Evolutionary conservation across 2,329 filamentous ascomycete genomes (phyloP), one percentile per base, ranked within the genome.

Genomic region (Penicillium sp.): DNA sequence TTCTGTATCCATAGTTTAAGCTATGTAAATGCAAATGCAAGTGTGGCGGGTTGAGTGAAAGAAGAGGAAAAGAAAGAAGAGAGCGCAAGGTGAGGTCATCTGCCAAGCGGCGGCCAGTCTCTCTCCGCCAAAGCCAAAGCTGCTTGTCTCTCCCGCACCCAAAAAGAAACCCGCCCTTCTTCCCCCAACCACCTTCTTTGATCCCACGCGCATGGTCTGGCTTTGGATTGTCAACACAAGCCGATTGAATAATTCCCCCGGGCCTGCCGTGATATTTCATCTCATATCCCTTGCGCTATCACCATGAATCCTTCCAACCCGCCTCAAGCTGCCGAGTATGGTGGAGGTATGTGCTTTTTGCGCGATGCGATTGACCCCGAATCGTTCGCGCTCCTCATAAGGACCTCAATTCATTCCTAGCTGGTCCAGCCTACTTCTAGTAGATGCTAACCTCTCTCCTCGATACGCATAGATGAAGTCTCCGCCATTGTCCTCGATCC

Each of bases 401-500:
- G 33, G 42, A 8, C 49, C 37, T 22, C 47, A 40, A 35, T 37
- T 28, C 55, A 17, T n/a, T 7, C 33, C n/a, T 19, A 8, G 6
- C 8, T 7, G 37, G 26, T 5, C 22, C 12, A 9, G 4, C 5
- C 1, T 9, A 26, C 12, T 17, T 9, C 33, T 5, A 49, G 19
- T 24, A 19, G 50, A 24, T 42, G 24, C 28, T 68, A 58, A 65
- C 44, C 5, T 56, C 30, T 24, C 24, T 56, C 30, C 15, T 28
- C 5, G 12, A 28, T 49, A 51, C 64, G 50, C 61, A 50, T 72
- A 97, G 95, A 99, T 83, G 95, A 99, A 83, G 93, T 99, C 68
- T 96, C 93, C 38, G 96, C 96, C 56, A 91, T 99, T 70, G 92
- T 99, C 40, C 91, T 99, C 75, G 95, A 99, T 76, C 91, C 95